Evolutionary conservation across 192 early-diverging fungal species (phyloP).

Genomic region (Geranomyces michiganensis): DNA sequence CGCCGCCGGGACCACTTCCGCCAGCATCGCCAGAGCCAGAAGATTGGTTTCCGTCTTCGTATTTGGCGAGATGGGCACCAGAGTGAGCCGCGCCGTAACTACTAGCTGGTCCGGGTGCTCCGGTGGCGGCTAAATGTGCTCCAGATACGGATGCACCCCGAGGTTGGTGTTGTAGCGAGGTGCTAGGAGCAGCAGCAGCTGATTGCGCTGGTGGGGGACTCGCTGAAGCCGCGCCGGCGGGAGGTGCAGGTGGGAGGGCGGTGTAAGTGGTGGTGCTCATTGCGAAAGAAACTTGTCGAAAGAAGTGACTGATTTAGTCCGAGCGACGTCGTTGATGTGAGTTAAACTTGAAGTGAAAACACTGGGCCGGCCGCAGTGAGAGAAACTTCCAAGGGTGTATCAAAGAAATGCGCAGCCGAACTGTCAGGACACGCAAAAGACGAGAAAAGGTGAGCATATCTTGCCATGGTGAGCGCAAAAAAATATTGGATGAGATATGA

Average conservation of each 20-base stretch:
- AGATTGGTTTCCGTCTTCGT: neutral
- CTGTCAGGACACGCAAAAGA: too few relatives aligned
- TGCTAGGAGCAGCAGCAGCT: too few relatives aligned
- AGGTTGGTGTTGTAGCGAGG: neutral
- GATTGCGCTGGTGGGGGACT: conserved; percentile 1
- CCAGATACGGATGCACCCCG: neutral
- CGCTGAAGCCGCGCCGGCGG: neutral
- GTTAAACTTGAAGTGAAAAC: too few relatives aligned
- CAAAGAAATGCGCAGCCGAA: too few relatives aligned
- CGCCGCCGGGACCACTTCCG: neutral
- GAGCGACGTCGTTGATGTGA: too few relatives aligned
- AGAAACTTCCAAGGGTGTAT: too few relatives aligned
- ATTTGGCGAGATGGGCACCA: conserved; percentile 18
- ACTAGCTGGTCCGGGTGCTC: neutral
- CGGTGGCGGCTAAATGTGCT: neutral
- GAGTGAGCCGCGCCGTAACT: neutral
- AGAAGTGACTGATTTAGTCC: too few relatives aligned
- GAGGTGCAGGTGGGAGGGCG: conserved; percentile 14
- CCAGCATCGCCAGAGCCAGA: conserved; percentile 3
- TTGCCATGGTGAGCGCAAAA: too few relatives aligned
- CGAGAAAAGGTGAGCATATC: too few relatives aligned
- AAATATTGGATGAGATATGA: too few relatives aligned
- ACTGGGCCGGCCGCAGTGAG: too few relatives aligned
- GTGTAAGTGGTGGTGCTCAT: conserved; percentile 20
- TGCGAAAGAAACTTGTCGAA: too few relatives aligned